Percentiles rank a stretch among this genome's conserved stretches.
phyloP scores from a whole-genome alignment of 2,329 filamentous ascomycete species.

The Fusarium annulatum region DNA sequence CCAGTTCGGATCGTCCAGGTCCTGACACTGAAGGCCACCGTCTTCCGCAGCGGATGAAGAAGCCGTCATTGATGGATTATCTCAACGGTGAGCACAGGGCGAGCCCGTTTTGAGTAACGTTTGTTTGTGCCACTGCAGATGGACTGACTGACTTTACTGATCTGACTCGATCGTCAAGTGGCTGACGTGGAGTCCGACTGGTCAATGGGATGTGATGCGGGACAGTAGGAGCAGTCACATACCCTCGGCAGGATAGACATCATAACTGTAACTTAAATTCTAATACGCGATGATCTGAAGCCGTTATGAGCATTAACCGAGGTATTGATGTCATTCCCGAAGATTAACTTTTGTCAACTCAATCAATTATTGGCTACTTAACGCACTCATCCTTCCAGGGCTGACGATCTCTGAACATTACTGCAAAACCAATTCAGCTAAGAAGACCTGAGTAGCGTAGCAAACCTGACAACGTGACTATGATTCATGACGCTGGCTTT shows the following conservation, averaged over 20 bases:
- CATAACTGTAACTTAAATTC: neutral
- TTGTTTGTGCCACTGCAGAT: neutral
- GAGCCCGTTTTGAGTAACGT: neutral
- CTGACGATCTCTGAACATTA: neutral
- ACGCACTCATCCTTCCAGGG: neutral
- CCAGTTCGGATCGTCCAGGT: fast-evolving
- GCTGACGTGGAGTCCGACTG: neutral
- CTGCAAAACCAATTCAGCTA: neutral
- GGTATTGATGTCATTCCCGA: neutral
- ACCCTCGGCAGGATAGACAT: neutral
- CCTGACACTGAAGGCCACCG: neutral
- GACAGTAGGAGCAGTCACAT: neutral
- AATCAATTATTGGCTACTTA: neutral
- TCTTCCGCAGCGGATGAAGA: neutral
- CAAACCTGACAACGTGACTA: neutral
- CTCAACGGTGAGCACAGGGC: neutral
- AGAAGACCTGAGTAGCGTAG: neutral
- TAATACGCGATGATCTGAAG: neutral
- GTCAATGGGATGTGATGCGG: neutral
- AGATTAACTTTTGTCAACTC: neutral
- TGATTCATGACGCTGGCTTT: conserved; percentile 4
- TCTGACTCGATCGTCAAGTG: neutral
- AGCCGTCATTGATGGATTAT: neutral
- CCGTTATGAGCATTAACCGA: neutral
- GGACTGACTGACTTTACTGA: neutral